Percentiles rank a stretch among this genome's conserved stretches.
Evolutionary conservation across 1,139 yeast genomes (phyloP).

Genomic region (Wickerhamomyces sp.): DNA sequence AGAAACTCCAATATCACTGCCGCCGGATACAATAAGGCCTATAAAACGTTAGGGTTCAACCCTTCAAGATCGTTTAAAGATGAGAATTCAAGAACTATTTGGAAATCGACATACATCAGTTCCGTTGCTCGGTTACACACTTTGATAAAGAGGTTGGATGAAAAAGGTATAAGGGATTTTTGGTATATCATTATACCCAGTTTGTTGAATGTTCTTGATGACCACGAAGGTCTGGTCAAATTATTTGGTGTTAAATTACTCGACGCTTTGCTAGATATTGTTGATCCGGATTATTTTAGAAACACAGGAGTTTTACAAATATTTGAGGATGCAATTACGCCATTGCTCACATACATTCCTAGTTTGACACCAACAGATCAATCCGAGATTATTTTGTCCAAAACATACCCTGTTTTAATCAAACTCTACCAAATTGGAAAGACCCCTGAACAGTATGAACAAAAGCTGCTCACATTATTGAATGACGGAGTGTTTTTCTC

Average conservation of each 20-base stretch:
- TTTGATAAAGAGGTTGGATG: slow-evolving; percentile 22
- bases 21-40: slow-evolving; percentile 16
- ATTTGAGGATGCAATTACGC: slow-evolving; percentile 37
- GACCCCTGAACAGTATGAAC: not conserved
- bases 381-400: slow-evolving; percentile 16
- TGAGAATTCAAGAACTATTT: slow-evolving; percentile 13
- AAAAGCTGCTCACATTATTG: slow-evolving; percentile 11
- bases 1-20: slow-evolving; percentile 8
- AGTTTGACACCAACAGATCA: slow-evolving; percentile 33
- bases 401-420: slow-evolving; percentile 20
- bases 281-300: slow-evolving; percentile 24
- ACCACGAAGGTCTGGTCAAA: slow-evolving; percentile 41
- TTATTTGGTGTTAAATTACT: slow-evolving; percentile 38
- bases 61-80: slow-evolving; percentile 2
- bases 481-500: slow-evolving; percentile 17
- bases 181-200: slow-evolving; percentile 49
- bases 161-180: slow-evolving; percentile 19
- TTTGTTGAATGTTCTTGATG: slow-evolving; percentile 44
- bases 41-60: not conserved
- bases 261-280: slow-evolving; percentile 21
- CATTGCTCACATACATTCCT: slow-evolving; percentile 42
- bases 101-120: slow-evolving; percentile 29
- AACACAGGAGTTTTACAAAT: slow-evolving; percentile 39
- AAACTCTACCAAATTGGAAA: slow-evolving; percentile 11
- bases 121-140: slow-evolving; percentile 28